Evolutionary conservation across 2,329 filamentous ascomycete genomes (phyloP), one percentile per base, ranked within the genome.

Genomic region (Malbranchea cinnamomea): DNA sequence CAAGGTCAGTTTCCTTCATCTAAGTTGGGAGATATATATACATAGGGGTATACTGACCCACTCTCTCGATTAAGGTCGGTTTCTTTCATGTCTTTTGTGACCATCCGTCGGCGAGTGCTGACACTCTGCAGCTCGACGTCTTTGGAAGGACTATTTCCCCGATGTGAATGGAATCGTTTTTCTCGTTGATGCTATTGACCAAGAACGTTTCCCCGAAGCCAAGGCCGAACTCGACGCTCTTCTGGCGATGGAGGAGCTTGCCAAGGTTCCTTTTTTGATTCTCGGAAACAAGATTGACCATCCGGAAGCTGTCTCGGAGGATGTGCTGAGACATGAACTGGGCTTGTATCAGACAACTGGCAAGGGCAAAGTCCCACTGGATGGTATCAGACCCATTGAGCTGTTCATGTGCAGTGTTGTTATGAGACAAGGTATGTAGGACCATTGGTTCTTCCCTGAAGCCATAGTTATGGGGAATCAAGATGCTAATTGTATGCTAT

Each of bases 261-360:
- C 74, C 54, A 94, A 92, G 68, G 89, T 93, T 6, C 89, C 89
- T 32, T 95, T 95, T 58, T 73, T 95, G 38, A 74, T 98, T 46
- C 73, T 98, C 40, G 89, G 89, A 47, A 98, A 98, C 74, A 98
- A 98, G 74, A 98, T 98, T 57, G 89, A 98, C 59, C 85, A 95
- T 65, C 85, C 85, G 31, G 80, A 91, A 45, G 89, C 89, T 39
- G 77, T 95, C 32, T 87, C 79, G 42, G 89, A 98, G 68, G 87
- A 95, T 48, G 83, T 94, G 64, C 71, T 95, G 51, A 74, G 89
- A 57, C 78, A 87, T 54, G 79, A 85, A 56, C 68, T 98, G 35
- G 89, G 89, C 39, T 62, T 98, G 49, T 95, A 91, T 63, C 87
- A 95, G 62, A 93, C 85, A 33, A 93, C 83, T 37, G 85, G 85